Evolutionary conservation across 1,139 yeast genomes (phyloP).

Genomic region (Debaryomycetaceae sp.): DNA sequence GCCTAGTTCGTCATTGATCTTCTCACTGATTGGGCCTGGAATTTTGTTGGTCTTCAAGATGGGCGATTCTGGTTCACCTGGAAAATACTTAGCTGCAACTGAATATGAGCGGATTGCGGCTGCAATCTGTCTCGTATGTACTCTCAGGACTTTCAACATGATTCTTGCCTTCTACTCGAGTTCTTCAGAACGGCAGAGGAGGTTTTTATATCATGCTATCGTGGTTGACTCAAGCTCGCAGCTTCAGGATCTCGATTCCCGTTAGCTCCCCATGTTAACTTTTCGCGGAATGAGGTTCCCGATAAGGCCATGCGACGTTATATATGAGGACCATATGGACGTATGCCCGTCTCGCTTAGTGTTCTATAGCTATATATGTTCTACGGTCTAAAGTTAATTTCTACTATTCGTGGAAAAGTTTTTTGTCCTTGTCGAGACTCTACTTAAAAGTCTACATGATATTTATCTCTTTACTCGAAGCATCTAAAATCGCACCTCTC

Average conservation of each 20-base stretch:
- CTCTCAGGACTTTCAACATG: neutral
- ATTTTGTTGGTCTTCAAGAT: constrained; percentile 40
- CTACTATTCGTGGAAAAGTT: too few relatives aligned
- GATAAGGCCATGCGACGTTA: neutral
- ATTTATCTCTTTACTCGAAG: too few relatives aligned
- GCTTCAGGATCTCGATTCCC: constrained; percentile 2
- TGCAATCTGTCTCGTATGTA: neutral
- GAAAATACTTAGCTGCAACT: constrained; percentile 29
- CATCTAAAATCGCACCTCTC: too few relatives aligned
- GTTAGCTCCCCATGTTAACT: neutral
- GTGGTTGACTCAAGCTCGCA: too few relatives aligned
- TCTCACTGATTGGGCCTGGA: constrained; percentile 60
- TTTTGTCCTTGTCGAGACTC: too few relatives aligned
- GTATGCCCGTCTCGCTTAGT: too few relatives aligned
- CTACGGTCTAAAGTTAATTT: too few relatives aligned
- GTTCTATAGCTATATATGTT: too few relatives aligned
- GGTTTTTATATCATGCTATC: too few relatives aligned
- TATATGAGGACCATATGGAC: neutral
- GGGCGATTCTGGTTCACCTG: constrained; percentile 56
- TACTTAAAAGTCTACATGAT: too few relatives aligned
- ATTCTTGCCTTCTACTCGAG: too few relatives aligned
- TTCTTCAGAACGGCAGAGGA: too few relatives aligned
- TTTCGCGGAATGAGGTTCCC: neutral
- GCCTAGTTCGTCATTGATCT: constrained; percentile 48
- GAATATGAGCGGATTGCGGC: constrained; percentile 1